Base-by-base conservation (phyloP, 148 eudicot genomes). In the Agrostemma githago region DNA sequence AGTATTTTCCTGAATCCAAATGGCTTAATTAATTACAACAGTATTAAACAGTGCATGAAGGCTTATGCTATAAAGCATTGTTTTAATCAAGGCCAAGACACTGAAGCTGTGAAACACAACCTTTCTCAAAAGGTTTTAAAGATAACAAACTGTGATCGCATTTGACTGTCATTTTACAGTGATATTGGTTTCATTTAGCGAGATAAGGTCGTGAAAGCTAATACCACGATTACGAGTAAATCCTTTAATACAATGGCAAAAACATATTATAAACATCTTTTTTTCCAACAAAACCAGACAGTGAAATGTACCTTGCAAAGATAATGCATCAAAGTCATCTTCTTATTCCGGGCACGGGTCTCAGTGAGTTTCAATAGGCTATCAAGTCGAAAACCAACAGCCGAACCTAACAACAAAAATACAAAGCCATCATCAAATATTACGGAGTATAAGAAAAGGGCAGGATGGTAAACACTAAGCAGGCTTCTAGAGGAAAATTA, bases 251-350 rank as follows among this genome's bases (percentile, higher is more conserved):
- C 56, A 10, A 51, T 12, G 37, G 26, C 19, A 43, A 19, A 43
- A 68, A 5, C 20, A 39, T 3, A 42, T 4, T 43, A 3, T 34
- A 67, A 42, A 5, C 46, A 16, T 44, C 71, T 42, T 3, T 56
- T 14, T 17, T 4, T 64, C 66, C 61, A 56, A 41, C 17, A 39
- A 66, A 72, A 37, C 14, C 15, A 66, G 48, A 8, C 61, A 60
- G 12, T 39, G 26, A 76, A 11, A 10, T 21, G 10, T 81, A 93
- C 98, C 92, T 93, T 93, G 79, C 97, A 93, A 71, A 93, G 91
- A 89, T 93, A 93, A 84, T 93, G 91, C 97, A 93, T 91, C 62
- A 93, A 87, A 64, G 98, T 93, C 98, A 89, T 93, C 80, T 85
- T 93, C 77, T 84, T 89, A 85, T 91, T 91, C 72, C 88, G 76